These are phyloP conservation scores for Erodium texanum DNA, from an alignment of 441 rosid genomes.

Conservation along the genomic window DNA sequence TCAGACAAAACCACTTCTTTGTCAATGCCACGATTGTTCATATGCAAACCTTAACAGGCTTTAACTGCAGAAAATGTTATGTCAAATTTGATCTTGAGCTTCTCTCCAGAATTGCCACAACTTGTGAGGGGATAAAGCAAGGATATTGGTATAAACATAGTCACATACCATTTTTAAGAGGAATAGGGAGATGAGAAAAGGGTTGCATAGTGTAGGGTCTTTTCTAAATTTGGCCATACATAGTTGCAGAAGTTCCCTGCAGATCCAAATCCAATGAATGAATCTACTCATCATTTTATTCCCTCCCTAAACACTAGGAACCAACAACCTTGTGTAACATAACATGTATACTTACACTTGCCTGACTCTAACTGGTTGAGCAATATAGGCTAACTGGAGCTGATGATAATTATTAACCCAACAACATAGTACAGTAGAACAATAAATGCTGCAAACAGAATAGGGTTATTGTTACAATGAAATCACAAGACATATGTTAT, in stretches of 20 bases:
- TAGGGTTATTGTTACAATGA: neutral
- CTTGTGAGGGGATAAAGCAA: neutral
- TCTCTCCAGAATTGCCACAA: no score
- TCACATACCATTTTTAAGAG: neutral
- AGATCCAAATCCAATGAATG: neutral
- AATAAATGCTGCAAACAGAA: neutral
- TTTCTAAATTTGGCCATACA: neutral
- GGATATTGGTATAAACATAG: neutral
- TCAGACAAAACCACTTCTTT: neutral
- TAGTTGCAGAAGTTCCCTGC: neutral
- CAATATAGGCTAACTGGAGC: neutral
- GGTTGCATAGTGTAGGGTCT: neutral
- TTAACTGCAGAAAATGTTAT: no score
- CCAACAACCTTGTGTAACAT: neutral
- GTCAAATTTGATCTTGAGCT: neutral
- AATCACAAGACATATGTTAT: neutral
- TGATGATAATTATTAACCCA: neutral
- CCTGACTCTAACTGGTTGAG: neutral
- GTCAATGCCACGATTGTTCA: neutral
- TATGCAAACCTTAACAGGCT: no score
- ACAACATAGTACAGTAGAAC: neutral
- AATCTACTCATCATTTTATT: neutral
- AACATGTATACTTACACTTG: neutral
- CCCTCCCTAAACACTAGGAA: neutral
- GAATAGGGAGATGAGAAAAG: neutral